These are phyloP conservation scores for Lipomyces yarrowii DNA, from an alignment of 1,139 yeast genomes.

Conservation along the genomic window DNA sequence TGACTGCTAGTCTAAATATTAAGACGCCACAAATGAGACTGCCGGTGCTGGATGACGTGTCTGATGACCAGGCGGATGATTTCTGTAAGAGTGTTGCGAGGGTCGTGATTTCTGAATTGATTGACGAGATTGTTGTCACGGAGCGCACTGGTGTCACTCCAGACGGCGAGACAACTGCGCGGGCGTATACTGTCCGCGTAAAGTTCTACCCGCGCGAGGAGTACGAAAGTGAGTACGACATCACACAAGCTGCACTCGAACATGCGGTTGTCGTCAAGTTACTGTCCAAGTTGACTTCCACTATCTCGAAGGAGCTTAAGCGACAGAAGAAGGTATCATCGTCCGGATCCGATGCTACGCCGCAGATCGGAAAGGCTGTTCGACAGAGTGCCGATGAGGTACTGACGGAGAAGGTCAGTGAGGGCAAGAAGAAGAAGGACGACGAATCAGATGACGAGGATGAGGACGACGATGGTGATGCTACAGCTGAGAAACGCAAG, in stretches of 20 bases:
- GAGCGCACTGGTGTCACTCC: constrained; percentile 74
- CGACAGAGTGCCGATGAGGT: constrained; percentile 45
- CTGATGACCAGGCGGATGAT: constrained; percentile 84
- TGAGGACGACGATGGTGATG: constrained; percentile 59
- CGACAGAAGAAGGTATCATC: constrained; percentile 59
- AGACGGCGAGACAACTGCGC: constrained; percentile 56
- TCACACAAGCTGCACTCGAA: constrained; percentile 78
- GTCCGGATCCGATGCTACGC: constrained; percentile 50
- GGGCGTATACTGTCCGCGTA: constrained; percentile 75
- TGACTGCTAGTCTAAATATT: constrained; percentile 95
- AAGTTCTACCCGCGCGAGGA: constrained; percentile 76
- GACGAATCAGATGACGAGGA: constrained; percentile 41
- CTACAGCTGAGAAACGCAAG: constrained; percentile 65
- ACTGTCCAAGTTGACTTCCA: constrained; percentile 68
- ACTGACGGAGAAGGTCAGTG: constrained; percentile 31
- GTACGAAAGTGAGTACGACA: constrained; percentile 86
- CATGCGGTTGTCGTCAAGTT: constrained; percentile 64
- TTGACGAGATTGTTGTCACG: constrained; percentile 80
- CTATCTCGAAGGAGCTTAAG: constrained; percentile 78
- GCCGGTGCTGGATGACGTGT: constrained; percentile 77
- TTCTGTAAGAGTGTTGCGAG: constrained; percentile 90
- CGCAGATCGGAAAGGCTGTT: constrained; percentile 73
- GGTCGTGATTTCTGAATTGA: constrained; percentile 83
- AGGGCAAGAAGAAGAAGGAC: constrained; percentile 36
- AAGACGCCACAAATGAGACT: constrained; percentile 98